phyloP scores from a whole-genome alignment of 306 rosid genomes.

The Malus fusca region DNA sequence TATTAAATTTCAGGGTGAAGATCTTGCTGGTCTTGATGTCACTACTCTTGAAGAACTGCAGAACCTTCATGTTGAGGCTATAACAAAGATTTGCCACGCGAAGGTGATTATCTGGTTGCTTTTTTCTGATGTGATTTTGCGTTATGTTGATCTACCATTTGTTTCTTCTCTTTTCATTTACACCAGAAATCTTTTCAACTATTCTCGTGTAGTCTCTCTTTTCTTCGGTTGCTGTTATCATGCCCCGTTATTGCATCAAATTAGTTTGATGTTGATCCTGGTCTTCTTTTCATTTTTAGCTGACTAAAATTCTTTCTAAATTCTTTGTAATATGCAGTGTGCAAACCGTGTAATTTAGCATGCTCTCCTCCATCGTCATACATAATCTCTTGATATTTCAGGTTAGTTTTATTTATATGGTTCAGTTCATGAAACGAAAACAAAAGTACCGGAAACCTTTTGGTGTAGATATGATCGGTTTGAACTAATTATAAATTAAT shows the following conservation, averaged over 20 bases:
- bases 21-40: constrained; percentile 48
- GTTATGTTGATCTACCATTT: neutral
- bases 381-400: neutral
- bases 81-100: constrained; percentile 64
- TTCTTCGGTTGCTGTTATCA: no score
- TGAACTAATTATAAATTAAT: no score
- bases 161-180: neutral
- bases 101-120: constrained; percentile 39
- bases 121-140: neutral
- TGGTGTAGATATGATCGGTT: no score
- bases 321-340: constrained; percentile 35
- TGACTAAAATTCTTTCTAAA: no score
- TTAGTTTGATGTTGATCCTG: neutral
- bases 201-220: neutral
- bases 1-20: constrained; percentile 45
- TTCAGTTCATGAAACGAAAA: neutral
- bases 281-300: neutral
- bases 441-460: no score
- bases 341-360: constrained; percentile 33
- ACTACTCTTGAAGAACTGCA: constrained; percentile 64
- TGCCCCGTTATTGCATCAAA: neutral
- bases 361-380: constrained; percentile 7
- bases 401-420: constrained; percentile 8
- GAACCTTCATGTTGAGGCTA: constrained; percentile 68
- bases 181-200: neutral